Evolutionary conservation across 305 asterid species (phyloP).

Genomic region (Solanum hybrid): DNA sequence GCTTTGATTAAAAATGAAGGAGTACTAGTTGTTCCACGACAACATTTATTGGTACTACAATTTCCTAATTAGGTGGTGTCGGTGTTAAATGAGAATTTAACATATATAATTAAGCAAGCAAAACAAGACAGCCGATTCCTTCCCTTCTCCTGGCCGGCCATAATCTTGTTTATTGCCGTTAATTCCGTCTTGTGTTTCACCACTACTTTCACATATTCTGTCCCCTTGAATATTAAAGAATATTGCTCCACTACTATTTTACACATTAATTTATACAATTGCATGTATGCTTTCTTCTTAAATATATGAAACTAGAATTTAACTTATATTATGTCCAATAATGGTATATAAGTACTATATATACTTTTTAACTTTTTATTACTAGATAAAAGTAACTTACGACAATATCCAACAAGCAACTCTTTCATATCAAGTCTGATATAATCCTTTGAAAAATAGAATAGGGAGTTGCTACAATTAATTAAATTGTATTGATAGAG

Average conservation of each 20-base stretch:
- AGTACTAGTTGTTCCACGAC: fast-evolving
- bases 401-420: not conserved
- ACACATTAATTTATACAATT: not conserved
- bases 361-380: not conserved
- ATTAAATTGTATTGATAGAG: not conserved
- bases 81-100: not conserved
- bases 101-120: not conserved
- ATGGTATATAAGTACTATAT: not conserved
- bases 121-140: not conserved
- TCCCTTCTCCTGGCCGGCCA: not conserved
- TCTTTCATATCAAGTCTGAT: not conserved
- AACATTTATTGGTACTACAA: not conserved
- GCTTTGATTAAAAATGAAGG: not conserved
- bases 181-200: constrained; percentile 17
- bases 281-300: not conserved
- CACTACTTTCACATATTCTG: not conserved
- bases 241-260: not conserved
- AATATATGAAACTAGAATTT: not conserved
- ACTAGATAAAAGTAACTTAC: not conserved
- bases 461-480: not conserved
- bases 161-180: constrained; percentile 16
- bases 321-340: not conserved
- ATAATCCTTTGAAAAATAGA: no score
- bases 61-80: not conserved
- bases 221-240: not conserved